Percentiles rank a stretch among this genome's conserved stretches.
These are phyloP conservation scores for Abortiporus biennis DNA, from an alignment of 1,284 basidiomycete species.

Conservation along the genomic window DNA sequence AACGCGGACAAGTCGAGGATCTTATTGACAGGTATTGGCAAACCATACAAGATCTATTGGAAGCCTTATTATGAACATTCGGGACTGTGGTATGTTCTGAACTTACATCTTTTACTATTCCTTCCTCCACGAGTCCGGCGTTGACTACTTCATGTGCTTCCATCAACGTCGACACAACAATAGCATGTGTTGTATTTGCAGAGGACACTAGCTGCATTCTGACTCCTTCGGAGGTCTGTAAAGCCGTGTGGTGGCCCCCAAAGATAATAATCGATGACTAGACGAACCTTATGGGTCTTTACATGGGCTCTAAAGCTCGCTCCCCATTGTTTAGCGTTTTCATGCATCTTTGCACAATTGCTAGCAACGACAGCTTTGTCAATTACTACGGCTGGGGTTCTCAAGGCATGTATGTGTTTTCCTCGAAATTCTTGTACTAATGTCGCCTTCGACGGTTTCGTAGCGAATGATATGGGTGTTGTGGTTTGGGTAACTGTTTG, in stretches of 20 bases:
- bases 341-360: constrained; percentile 73
- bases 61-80: constrained; percentile 7
- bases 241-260: neutral
- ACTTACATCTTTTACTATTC: constrained; percentile 69
- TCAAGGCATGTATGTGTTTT: constrained; percentile 48
- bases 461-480: constrained; percentile 41
- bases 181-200: constrained; percentile 46
- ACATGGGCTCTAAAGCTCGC: constrained; percentile 76
- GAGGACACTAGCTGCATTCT: constrained; percentile 58
- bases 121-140: constrained; percentile 65
- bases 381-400: constrained; percentile 77
- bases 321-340: constrained; percentile 56
- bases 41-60: constrained; percentile 72
- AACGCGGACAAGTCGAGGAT: constrained; percentile 63
- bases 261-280: neutral
- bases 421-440: constrained; percentile 59
- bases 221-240: constrained; percentile 69
- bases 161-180: constrained; percentile 76
- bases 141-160: constrained; percentile 74
- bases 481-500: constrained; percentile 35
- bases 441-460: constrained; percentile 44
- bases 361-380: constrained; percentile 63
- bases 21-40: constrained; percentile 69
- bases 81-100: neutral
- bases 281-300: constrained; percentile 72